Evolutionary conservation across 139 green algal genomes (phyloP), one percentile per base, ranked within the genome.

Genomic region (Trebouxia sp.): DNA sequence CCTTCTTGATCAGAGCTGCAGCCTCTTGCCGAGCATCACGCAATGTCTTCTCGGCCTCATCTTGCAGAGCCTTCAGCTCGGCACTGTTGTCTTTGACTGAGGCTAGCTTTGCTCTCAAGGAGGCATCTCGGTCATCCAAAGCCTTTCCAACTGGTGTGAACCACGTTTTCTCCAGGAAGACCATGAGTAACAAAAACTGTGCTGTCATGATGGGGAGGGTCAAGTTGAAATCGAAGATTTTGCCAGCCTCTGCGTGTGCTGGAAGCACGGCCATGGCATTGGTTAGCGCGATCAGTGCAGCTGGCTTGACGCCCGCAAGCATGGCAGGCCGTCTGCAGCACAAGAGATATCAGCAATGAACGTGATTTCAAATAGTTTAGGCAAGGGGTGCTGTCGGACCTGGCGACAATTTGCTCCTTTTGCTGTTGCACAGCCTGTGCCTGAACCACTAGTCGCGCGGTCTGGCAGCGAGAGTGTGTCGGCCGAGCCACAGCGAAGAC

Each of bases 141-240:
- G 94, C 87, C 58, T 93, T 92, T 79, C 94, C 94, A 20, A 97
- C 93, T 20, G 94, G 94, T 28, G 70, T 87, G 83, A 98, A 98
- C 94, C 94, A 98, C 80, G 87, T 87, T 92, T 98, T 98, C 72
- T 98, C 94, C 50, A 98, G 89, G 86, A 97, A 96, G 55, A 97
- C 94, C 93, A 97, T 97, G 43, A 96, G 88, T 12, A 96, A 83
- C 47, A 97, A 87, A 85, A 97, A 95, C 89, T 97, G 82, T 77
- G 67, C 83, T 39, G 85, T 88, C 93, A 96, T 97, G 80, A 94
- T 75, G 28, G 88, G 92, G 69, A 95, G 76, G 39, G 92, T 96
- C 67, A 90, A 11, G 86, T 95, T 94, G 85, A 96, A 96, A 84
- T 96, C 92, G 82, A 92, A 93, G 62, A 92, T 90, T 78, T 93